These are phyloP conservation scores for Aspergillus hortae DNA, from an alignment of 2,329 filamentous ascomycete genomes.

Conservation along the genomic window DNA sequence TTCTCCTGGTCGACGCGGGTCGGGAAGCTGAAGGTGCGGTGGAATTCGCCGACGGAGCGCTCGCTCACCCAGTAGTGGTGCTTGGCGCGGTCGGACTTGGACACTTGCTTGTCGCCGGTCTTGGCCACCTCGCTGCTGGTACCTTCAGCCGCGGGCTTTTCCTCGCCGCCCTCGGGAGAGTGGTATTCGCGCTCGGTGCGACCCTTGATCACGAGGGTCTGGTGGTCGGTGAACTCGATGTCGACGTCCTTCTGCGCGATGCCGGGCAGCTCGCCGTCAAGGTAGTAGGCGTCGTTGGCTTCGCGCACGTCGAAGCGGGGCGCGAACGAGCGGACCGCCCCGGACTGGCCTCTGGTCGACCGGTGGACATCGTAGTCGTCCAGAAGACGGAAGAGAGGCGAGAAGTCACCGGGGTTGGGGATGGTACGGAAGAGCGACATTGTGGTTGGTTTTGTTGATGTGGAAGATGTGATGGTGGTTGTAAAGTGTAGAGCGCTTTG, in stretches of 20 bases:
- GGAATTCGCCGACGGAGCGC: slow-evolving; percentile 57
- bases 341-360: slow-evolving; percentile 17
- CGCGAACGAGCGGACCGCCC: slow-evolving; percentile 31
- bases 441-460: slow-evolving; percentile 9
- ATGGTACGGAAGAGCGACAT: slow-evolving; percentile 36
- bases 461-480: not conserved
- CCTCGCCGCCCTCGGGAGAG: slow-evolving; percentile 38
- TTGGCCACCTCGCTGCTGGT: slow-evolving; percentile 20
- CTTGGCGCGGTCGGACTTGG: slow-evolving; percentile 9
- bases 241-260: slow-evolving; percentile 44
- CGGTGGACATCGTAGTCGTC: slow-evolving; percentile 42
- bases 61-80: slow-evolving; percentile 58
- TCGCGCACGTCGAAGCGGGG: slow-evolving; percentile 48
- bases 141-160: slow-evolving; percentile 32
- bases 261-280: slow-evolving; percentile 49
- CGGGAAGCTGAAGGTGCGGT: slow-evolving; percentile 58
- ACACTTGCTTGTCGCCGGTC: slow-evolving; percentile 23
- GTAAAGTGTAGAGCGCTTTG: not conserved
- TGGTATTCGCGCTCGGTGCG: slow-evolving; percentile 35
- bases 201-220: slow-evolving; percentile 46
- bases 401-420: slow-evolving; percentile 34
- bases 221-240: slow-evolving; percentile 46
- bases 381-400: slow-evolving; percentile 45
- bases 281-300: slow-evolving; percentile 39
- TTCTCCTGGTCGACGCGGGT: slow-evolving; percentile 55